Percentiles rank a stretch among this genome's conserved stretches.
phyloP scores from a whole-genome alignment of 192 early-diverging fungal genomes.

The Hyaloraphidium curvatum region DNA sequence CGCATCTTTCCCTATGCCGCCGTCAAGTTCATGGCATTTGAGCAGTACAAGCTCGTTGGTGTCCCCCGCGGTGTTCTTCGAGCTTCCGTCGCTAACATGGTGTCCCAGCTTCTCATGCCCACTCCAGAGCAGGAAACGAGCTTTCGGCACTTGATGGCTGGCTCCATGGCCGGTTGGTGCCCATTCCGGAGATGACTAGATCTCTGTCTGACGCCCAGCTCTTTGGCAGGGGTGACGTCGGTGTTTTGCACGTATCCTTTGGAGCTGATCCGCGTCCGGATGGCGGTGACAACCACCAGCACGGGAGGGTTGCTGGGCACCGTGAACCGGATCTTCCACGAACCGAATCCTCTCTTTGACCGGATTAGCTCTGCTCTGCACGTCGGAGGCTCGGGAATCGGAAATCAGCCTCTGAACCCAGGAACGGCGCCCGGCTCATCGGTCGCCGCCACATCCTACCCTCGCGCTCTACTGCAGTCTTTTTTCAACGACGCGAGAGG shows the following conservation, averaged over 20 bases:
- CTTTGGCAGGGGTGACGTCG: conserved; percentile 52
- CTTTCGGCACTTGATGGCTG: conserved; percentile 58
- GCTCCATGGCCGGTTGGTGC: conserved; percentile 42
- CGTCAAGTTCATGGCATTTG: conserved; percentile 92
- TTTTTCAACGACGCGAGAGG: conserved; percentile 7
- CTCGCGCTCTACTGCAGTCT: no score
- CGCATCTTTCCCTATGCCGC: conserved; percentile 94
- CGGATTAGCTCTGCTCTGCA: no score
- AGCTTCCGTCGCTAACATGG: conserved; percentile 7
- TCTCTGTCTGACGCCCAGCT: not conserved
- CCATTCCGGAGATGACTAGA: not conserved
- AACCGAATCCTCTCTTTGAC: conserved; percentile 35
- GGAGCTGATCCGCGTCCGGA: conserved; percentile 78
- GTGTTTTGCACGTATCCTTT: conserved; percentile 82
- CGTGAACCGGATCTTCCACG: conserved; percentile 47
- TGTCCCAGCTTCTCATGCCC: conserved; percentile 39
- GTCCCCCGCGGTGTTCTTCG: not conserved
- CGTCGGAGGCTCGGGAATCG: no score
- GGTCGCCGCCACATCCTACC: not conserved
- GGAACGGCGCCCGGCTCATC: not conserved
- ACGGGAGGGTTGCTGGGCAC: conserved; percentile 10
- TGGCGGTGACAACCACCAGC: conserved; percentile 62
- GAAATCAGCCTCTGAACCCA: not conserved
- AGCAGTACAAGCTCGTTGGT: conserved; percentile 46
- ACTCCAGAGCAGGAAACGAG: conserved; percentile 39